Evolutionary conservation across 331 rosid species (phyloP).

Genomic region (Spiraea crenata): DNA sequence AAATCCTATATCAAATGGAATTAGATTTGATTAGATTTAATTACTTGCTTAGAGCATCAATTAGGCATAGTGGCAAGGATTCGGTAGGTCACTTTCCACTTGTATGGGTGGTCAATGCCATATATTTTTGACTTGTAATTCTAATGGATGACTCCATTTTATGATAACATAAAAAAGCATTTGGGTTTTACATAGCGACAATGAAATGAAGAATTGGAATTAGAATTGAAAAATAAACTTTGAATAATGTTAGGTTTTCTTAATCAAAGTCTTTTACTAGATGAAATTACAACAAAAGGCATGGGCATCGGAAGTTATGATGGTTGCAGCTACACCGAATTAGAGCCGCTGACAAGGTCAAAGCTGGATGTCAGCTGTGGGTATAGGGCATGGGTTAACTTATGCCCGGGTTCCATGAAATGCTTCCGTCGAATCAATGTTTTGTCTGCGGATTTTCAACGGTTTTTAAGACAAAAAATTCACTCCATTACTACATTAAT

Average conservation of each 20-base stretch:
- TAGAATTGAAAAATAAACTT: no score
- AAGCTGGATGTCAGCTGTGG: background rate
- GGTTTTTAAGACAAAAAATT: background rate
- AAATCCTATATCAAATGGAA: no score
- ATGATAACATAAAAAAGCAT: no score
- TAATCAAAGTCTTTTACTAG: no score
- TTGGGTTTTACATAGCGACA: background rate
- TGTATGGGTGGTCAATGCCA: background rate
- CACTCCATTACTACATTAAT: no score
- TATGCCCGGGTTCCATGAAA: background rate
- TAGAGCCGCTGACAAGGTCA: background rate
- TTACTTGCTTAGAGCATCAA: no score
- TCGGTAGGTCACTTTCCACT: background rate
- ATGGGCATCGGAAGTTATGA: background rate
- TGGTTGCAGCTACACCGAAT: background rate
- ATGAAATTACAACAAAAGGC: background rate
- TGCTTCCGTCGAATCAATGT: background rate
- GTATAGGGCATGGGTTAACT: background rate
- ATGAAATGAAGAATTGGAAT: background rate
- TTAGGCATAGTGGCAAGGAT: background rate
- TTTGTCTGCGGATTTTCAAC: background rate
- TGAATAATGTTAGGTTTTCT: no score
- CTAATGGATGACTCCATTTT: background rate
- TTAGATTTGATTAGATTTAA: no score
- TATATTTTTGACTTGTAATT: background rate